Percentiles rank a stretch among this genome's conserved stretches.
Conservation (phyloP, 176 grass and related monocot species). For the Oryza glumipatula region DNA sequence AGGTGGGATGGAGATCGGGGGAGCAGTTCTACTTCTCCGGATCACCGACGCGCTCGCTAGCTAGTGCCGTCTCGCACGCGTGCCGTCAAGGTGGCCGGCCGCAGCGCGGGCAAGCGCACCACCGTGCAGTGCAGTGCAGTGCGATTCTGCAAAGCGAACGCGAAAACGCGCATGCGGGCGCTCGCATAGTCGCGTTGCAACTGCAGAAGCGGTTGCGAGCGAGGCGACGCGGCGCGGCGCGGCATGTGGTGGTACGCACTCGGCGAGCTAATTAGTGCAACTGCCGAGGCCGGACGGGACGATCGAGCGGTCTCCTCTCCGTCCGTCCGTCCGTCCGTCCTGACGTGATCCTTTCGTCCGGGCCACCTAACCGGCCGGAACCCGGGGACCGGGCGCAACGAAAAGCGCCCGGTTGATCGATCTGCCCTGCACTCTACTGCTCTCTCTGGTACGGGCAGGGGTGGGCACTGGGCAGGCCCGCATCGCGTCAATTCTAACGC, state of each 20-base stretch:
- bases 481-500: constrained; percentile 21
- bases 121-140: not conserved
- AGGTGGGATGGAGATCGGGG: not conserved
- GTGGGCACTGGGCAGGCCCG: not conserved
- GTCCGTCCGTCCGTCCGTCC: not conserved
- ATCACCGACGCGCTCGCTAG: not conserved
- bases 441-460: not conserved
- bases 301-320: not conserved
- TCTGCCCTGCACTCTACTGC: no score
- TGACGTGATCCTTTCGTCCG: not conserved
- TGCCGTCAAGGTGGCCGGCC: constrained; percentile 1
- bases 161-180: not conserved
- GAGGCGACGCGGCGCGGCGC: no score
- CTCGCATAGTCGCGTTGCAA: not conserved
- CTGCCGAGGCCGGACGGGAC: constrained; percentile 22
- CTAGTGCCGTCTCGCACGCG: constrained; percentile 17
- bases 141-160: not conserved
- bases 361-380: not conserved
- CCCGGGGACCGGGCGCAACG: constrained; percentile 24
- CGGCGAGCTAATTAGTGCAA: constrained; percentile 25
- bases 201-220: no score
- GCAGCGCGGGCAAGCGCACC: constrained; percentile 5
- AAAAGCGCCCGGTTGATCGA: constrained; percentile 18
- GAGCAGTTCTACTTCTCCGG: not conserved
- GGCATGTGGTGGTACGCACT: constrained; percentile 29